Evolutionary conservation across 164 flowering plant species (phyloP).

Genomic region (Aristolochia californica): DNA sequence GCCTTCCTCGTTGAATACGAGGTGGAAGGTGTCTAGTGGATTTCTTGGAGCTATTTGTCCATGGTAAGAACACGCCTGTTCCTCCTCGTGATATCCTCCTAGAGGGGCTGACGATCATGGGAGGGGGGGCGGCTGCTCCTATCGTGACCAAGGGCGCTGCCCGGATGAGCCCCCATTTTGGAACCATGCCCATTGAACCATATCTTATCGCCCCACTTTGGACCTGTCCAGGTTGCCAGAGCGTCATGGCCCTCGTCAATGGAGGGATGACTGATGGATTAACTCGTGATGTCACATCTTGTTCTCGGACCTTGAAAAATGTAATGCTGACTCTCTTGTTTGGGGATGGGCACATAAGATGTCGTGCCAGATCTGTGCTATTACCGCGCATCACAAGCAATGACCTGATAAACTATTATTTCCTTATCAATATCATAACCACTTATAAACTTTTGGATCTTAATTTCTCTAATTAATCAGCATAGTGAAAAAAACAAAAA

Average conservation of each 20-base stretch:
- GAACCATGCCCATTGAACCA: slow-evolving; percentile 32
- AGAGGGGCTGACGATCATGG: slow-evolving; percentile 33
- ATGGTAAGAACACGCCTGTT: slow-evolving; percentile 89
- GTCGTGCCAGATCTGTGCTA: slow-evolving; percentile 80
- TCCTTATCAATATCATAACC: background rate
- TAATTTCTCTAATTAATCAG: background rate
- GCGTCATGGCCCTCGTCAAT: slow-evolving; percentile 36
- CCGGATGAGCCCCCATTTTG: slow-evolving; percentile 57
- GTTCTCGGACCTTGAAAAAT: slow-evolving; percentile 57
- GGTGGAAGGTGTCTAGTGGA: slow-evolving; percentile 72
- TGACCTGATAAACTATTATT: slow-evolving; percentile 40
- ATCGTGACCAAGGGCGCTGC: slow-evolving; percentile 57
- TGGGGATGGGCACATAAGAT: slow-evolving; percentile 69
- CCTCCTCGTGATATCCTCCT: slow-evolving; percentile 40
- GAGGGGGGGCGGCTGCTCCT: slow-evolving; percentile 50
- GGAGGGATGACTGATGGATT: slow-evolving; percentile 28
- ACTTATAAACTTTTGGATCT: background rate
- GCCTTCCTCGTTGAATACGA: slow-evolving; percentile 57
- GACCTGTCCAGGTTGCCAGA: slow-evolving; percentile 48
- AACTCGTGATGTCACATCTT: slow-evolving; percentile 17
- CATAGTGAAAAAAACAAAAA: background rate
- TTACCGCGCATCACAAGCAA: slow-evolving; percentile 84
- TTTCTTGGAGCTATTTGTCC: slow-evolving; percentile 46
- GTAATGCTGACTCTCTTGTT: slow-evolving; percentile 69
- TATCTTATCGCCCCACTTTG: slow-evolving; percentile 30